These are phyloP conservation scores for Aphanomyces invadans DNA, from an alignment of 352 stramenopile species.

Conservation along the genomic window DNA sequence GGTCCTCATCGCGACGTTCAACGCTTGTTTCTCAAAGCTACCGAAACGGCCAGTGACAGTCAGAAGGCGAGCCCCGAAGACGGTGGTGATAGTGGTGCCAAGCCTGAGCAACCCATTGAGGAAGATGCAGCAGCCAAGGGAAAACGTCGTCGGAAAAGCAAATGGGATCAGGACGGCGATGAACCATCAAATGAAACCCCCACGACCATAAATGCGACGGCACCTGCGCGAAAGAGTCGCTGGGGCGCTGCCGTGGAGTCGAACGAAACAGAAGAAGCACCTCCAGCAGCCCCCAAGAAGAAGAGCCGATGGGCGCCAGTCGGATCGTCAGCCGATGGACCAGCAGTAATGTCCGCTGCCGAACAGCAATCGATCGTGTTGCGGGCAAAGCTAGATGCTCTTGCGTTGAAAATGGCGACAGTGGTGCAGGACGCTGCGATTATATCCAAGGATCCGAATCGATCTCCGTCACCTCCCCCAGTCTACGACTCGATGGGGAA, in stretches of 20 bases:
- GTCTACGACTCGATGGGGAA: slow-evolving; percentile 96
- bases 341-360: slow-evolving; percentile 37
- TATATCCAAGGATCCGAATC: slow-evolving; percentile 81
- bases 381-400: slow-evolving; percentile 58
- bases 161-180: not conserved
- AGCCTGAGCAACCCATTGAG: not conserved
- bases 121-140: not conserved
- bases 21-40: slow-evolving; percentile 85
- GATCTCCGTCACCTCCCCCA: slow-evolving; percentile 87
- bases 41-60: slow-evolving; percentile 28
- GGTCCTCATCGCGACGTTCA: slow-evolving; percentile 87
- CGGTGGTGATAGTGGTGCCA: too few species aligned
- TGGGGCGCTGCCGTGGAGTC: not conserved
- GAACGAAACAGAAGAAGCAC: slow-evolving; percentile 32
- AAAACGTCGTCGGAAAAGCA: slow-evolving; percentile 7
- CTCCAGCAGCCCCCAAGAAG: slow-evolving; percentile 42
- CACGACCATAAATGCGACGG: not conserved
- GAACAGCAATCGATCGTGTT: slow-evolving; percentile 69
- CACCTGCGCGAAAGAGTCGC: not conserved
- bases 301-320: slow-evolving; percentile 73
- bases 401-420: slow-evolving; percentile 66
- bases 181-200: not conserved
- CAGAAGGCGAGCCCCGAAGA: not conserved
- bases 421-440: slow-evolving; percentile 71
- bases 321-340: slow-evolving; percentile 35